These are phyloP conservation scores for Sisymbrium altissimum DNA, from an alignment of 345 rosid species.

Conservation along the genomic window DNA sequence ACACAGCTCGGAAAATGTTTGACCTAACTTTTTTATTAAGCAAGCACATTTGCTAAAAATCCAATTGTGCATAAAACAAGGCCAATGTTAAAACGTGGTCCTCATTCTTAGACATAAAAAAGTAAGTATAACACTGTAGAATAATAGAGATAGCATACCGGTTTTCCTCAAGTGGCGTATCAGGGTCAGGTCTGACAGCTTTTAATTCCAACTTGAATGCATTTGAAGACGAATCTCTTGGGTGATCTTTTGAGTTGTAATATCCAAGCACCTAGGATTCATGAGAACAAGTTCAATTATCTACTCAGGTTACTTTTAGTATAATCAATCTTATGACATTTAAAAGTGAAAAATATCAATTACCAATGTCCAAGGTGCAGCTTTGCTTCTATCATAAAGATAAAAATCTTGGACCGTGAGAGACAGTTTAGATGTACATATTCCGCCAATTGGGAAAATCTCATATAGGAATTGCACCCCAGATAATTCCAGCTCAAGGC, in stretches of 20 bases:
- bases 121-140: neutral
- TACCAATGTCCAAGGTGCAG: slow-evolving; percentile 89
- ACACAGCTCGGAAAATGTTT: neutral
- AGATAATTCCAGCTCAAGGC: slow-evolving; percentile 64
- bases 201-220: slow-evolving; percentile 77
- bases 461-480: slow-evolving; percentile 62
- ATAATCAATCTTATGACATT: neutral
- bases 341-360: slow-evolving; percentile 22
- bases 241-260: slow-evolving; percentile 77
- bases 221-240: slow-evolving; percentile 79
- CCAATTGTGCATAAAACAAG: neutral
- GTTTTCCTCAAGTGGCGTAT: slow-evolving; percentile 88
- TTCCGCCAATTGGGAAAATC: slow-evolving; percentile 57
- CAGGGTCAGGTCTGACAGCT: slow-evolving; percentile 89
- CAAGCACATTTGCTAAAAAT: neutral
- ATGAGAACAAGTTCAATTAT: slow-evolving; percentile 16
- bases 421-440: slow-evolving; percentile 61
- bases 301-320: neutral
- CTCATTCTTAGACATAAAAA: neutral
- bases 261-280: slow-evolving; percentile 66
- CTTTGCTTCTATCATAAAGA: slow-evolving; percentile 65
- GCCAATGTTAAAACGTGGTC: neutral
- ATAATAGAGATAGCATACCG: slow-evolving; percentile 45
- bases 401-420: slow-evolving; percentile 67
- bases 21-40: neutral